A percentile compares a stretch with the other conserved stretches of the same genome.
Conservation (phyloP, 2,329 filamentous ascomycete genomes). For the Fusarium papillatum region DNA sequence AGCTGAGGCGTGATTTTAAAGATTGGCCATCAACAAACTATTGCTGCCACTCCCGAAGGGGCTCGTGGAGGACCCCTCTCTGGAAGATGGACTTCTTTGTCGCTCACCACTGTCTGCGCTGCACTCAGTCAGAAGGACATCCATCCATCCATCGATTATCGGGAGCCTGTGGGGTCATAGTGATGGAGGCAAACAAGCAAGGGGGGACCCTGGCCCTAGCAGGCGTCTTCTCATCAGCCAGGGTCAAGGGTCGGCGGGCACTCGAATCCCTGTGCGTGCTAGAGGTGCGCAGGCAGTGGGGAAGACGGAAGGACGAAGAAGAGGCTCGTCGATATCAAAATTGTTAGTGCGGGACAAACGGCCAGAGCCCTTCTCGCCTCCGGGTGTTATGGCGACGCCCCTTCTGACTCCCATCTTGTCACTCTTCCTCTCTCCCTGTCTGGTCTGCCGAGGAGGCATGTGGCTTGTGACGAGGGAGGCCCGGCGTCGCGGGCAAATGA, state of each 20-base stretch:
- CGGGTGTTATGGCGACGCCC: slow-evolving; percentile 30
- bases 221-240: slow-evolving; percentile 28
- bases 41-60: slow-evolving; percentile 24
- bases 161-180: slow-evolving; percentile 39
- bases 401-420: slow-evolving; percentile 6
- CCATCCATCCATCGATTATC: slow-evolving; percentile 34
- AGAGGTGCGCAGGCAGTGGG: slow-evolving; percentile 21
- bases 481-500: slow-evolving; percentile 14
- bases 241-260: slow-evolving; percentile 34
- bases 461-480: slow-evolving; percentile 34
- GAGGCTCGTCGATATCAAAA: slow-evolving; percentile 33
- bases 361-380: slow-evolving; percentile 23
- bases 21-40: slow-evolving; percentile 9
- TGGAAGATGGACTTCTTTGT: slow-evolving; percentile 20
- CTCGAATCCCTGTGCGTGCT: slow-evolving; percentile 24
- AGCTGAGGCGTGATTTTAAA: slow-evolving; percentile 25
- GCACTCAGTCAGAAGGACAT: slow-evolving; percentile 38
- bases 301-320: slow-evolving; percentile 22
- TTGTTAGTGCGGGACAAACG: slow-evolving; percentile 44
- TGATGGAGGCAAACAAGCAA: slow-evolving; percentile 34
- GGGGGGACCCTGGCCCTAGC: slow-evolving; percentile 31
- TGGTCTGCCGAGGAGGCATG: slow-evolving; percentile 26
- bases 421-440: slow-evolving; percentile 9
- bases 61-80: slow-evolving; percentile 17
- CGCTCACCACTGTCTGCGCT: slow-evolving; percentile 17